Evolutionary conservation across 257 asterid genomes (phyloP).

Genomic region (Solanum chiquidenum): DNA sequence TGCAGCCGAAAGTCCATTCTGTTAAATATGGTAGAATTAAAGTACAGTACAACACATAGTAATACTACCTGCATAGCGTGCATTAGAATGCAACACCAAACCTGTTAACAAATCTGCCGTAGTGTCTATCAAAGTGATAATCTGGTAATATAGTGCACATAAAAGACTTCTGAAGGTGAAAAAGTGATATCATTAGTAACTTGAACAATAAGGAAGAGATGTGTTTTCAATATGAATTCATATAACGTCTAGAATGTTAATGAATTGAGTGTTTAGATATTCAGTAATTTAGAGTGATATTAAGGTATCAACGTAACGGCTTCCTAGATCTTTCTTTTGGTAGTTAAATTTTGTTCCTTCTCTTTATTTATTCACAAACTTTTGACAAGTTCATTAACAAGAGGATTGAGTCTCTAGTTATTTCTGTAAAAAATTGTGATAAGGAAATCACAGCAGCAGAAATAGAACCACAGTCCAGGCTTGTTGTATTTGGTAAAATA

Average conservation of each 20-base stretch:
- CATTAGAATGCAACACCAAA: no score
- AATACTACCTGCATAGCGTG: no score
- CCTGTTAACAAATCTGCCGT: background rate
- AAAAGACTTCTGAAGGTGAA: no score
- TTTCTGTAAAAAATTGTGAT: conserved; percentile 40
- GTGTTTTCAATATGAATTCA: no score
- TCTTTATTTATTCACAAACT: conserved; percentile 17
- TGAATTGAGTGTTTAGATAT: no score
- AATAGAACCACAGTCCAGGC: conserved; percentile 25
- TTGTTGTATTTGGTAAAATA: conserved; percentile 27
- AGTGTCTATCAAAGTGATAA: background rate
- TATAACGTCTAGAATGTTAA: background rate
- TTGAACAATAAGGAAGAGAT: no score
- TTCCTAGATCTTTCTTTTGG: background rate
- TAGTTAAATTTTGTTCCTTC: conserved; percentile 1
- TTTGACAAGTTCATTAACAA: conserved; percentile 76
- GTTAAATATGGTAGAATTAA: no score
- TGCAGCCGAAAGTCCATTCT: no score
- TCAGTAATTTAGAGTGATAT: background rate
- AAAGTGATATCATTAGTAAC: no score
- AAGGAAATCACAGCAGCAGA: conserved; percentile 35
- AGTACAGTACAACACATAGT: no score
- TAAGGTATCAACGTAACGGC: background rate
- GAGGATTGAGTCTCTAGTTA: conserved; percentile 66
- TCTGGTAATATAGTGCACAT: background rate